phyloP scores from a whole-genome alignment of 371 early-diverging fungal species.

The Entomophthora muscae region DNA sequence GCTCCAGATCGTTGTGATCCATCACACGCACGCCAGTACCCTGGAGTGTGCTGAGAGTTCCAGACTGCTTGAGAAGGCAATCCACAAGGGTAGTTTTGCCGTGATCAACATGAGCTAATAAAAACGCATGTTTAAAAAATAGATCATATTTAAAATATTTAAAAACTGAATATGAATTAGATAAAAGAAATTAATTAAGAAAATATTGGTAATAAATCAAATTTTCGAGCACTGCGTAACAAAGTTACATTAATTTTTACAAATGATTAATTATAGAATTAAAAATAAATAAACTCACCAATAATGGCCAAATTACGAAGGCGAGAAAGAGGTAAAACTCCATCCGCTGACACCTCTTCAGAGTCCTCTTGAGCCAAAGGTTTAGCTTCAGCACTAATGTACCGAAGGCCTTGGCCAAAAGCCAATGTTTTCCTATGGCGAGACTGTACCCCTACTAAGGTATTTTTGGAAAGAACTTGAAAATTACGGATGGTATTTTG shows the following conservation, averaged over 20 bases:
- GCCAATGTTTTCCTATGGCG: not conserved
- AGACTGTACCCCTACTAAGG: not conserved
- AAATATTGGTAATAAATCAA: too few species aligned
- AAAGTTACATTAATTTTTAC: too few species aligned
- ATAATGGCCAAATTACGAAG: not conserved
- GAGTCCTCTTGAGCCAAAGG: not conserved
- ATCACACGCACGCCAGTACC: conserved; percentile 46
- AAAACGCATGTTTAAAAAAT: too few species aligned
- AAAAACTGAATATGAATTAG: too few species aligned
- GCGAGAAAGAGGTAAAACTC: not conserved
- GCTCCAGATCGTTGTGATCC: conserved; percentile 65
- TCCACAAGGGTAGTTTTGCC: conserved; percentile 99
- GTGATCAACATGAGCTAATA: conserved; percentile 87
- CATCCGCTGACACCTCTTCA: not conserved
- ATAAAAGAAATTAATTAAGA: too few species aligned
- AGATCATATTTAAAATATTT: too few species aligned
- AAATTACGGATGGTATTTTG: not conserved
- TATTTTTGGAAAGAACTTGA: not conserved
- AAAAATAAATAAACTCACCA: too few species aligned
- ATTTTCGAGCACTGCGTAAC: too few species aligned
- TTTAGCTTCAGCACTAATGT: not conserved
- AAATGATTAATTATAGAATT: too few species aligned
- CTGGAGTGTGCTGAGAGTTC: conserved; percentile 12
- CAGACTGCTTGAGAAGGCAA: conserved; percentile 61
- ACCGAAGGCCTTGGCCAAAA: not conserved